phyloP scores from a whole-genome alignment of 2,329 filamentous ascomycete species.

The Coniochaeta sp. region DNA sequence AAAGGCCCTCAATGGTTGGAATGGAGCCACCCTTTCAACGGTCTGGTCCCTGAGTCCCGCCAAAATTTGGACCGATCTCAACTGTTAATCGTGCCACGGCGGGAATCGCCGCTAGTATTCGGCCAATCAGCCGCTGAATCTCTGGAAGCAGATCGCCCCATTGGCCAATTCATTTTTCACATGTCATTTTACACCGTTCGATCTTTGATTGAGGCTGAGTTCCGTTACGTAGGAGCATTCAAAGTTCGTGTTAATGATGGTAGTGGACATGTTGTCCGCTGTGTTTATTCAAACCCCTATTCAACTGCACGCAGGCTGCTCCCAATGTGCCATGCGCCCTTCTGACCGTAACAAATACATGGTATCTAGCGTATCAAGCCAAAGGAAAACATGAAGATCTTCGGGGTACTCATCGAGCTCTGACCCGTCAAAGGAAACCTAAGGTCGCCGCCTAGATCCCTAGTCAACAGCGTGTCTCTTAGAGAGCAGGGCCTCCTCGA shows the following conservation, averaged over 20 bases:
- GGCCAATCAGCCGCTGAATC: conserved; percentile 3
- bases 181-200: conserved; percentile 14
- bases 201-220: not conserved
- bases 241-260: too few species aligned
- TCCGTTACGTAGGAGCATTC: not conserved
- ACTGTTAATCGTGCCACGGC: conserved; percentile 16
- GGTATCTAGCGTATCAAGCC: not conserved
- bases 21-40: not conserved
- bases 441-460: not conserved
- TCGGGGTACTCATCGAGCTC: not conserved
- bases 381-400: not conserved
- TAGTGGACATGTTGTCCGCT: not conserved
- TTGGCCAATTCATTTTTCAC: conserved; percentile 15
- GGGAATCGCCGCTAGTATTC: conserved; percentile 14
- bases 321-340: not conserved
- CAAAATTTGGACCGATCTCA: conserved; percentile 1
- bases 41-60: not conserved
- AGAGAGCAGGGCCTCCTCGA: not conserved
- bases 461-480: not conserved
- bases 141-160: not conserved
- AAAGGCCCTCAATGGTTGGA: not conserved
- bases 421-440: not conserved
- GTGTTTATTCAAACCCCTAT: not conserved
- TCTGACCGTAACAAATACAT: not conserved
- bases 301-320: not conserved